Percentiles rank a stretch among this genome's conserved stretches.
Conservation (phyloP, 257 asterid species). For the Rehmannia glutinosa region DNA sequence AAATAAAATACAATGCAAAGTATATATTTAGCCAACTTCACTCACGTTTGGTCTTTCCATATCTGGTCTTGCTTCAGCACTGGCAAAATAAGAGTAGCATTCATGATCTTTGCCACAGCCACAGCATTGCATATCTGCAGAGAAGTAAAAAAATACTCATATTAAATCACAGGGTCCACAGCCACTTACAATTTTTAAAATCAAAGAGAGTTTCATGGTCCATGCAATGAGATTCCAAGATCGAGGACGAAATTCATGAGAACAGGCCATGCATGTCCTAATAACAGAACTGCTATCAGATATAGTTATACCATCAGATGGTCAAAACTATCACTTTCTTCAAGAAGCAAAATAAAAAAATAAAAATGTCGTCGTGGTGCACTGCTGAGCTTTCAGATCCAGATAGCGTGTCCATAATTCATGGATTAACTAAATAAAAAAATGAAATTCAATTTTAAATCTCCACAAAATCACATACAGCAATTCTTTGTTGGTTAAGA, state of each 20-base stretch:
- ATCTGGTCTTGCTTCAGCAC: constrained; percentile 99
- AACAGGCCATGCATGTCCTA: too few relatives aligned
- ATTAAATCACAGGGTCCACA: constrained; percentile 13
- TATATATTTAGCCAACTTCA: constrained; percentile 28
- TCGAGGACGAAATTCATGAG: too few relatives aligned
- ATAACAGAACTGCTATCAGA: constrained; percentile 1
- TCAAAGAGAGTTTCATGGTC: neutral
- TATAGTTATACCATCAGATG: neutral
- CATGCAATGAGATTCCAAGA: neutral
- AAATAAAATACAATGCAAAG: constrained; percentile 1
- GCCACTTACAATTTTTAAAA: neutral
- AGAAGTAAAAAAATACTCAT: constrained; percentile 11
- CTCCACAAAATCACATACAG: constrained; percentile 50
- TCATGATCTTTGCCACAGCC: constrained; percentile 96
- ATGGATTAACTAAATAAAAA: constrained; percentile 8
- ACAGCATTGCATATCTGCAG: constrained; percentile 98
- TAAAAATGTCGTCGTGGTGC: too few relatives aligned
- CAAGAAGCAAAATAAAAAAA: neutral
- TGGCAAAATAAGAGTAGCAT: constrained; percentile 93
- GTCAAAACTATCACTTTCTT: neutral
- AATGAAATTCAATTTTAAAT: constrained; percentile 6
- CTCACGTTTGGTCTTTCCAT: constrained; percentile 99
- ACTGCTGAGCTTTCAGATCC: neutral
- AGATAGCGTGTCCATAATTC: neutral
- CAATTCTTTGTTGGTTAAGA: constrained; percentile 96